phyloP scores from a whole-genome alignment of 2,329 filamentous ascomycete genomes.

The Alternaria sp. region DNA sequence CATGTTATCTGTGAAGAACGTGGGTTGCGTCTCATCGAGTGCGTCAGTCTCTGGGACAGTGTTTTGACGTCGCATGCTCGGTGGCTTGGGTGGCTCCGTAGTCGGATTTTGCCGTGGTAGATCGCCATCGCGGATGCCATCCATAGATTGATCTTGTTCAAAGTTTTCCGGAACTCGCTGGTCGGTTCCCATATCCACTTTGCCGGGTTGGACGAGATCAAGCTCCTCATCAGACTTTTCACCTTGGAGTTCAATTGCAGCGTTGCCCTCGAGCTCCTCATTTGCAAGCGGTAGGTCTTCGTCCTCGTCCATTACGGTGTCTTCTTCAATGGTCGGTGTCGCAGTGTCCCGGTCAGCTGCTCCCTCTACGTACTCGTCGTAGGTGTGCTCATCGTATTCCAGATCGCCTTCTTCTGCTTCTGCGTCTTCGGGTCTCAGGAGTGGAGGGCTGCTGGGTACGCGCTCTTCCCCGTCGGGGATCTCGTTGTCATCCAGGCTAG shows the following conservation, averaged over 20 bases:
- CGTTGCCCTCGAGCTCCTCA: slow-evolving; percentile 16
- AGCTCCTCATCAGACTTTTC: slow-evolving; percentile 10
- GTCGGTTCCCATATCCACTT: slow-evolving; percentile 12
- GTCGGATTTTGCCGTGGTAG: not conserved
- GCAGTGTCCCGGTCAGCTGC: slow-evolving; percentile 10
- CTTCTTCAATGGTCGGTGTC: slow-evolving; percentile 15
- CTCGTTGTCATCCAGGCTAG: slow-evolving; percentile 23
- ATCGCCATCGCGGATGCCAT: not conserved
- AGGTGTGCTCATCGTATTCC: slow-evolving; percentile 31
- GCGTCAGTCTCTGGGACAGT: slow-evolving; percentile 44
- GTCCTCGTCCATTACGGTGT: slow-evolving; percentile 26
- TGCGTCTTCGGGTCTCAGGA: slow-evolving; percentile 21
- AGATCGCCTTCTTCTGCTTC: slow-evolving; percentile 33
- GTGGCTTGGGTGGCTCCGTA: slow-evolving; percentile 1
- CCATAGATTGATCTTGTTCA: slow-evolving; percentile 14
- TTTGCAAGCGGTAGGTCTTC: slow-evolving; percentile 30
- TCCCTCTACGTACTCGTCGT: slow-evolving; percentile 26
- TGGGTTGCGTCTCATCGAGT: slow-evolving; percentile 43
- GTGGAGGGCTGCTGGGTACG: slow-evolving; percentile 48
- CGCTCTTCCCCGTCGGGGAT: slow-evolving; percentile 31
- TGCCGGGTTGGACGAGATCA: slow-evolving; percentile 14
- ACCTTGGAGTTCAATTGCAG: not conserved
- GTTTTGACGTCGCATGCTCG: slow-evolving; percentile 30
- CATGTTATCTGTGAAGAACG: slow-evolving; percentile 22
- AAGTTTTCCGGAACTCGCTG: slow-evolving; percentile 34